A percentile compares a stretch with the other conserved stretches of the same genome.
phyloP scores from a whole-genome alignment of 208 protist genomes.

The Herpetomonas samuelpessoai region DNA sequence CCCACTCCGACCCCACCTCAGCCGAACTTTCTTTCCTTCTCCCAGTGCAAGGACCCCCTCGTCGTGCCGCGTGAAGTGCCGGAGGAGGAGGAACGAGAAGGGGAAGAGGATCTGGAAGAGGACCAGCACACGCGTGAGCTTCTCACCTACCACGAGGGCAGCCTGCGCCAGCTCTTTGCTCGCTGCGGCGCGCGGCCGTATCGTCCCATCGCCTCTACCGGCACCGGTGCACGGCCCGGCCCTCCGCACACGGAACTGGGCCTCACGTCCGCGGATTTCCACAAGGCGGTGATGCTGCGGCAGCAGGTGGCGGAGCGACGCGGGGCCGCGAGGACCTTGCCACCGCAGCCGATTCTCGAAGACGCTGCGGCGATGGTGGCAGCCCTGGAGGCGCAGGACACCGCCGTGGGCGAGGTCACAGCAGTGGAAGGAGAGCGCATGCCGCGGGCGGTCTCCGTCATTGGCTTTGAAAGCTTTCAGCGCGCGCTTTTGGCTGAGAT shows the following conservation, averaged over 20 bases:
- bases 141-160: neutral
- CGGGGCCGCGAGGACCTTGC: slow-evolving; percentile 21
- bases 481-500: neutral
- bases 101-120: neutral
- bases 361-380: slow-evolving; percentile 24
- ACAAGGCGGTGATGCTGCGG: too few species aligned
- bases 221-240: neutral
- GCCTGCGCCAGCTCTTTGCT: slow-evolving; percentile 3
- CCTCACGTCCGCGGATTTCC: too few species aligned
- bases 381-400: slow-evolving; percentile 1
- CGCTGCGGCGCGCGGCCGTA: slow-evolving; percentile 9
- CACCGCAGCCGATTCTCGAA: slow-evolving; percentile 32
- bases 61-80: neutral
- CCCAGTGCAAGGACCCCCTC: neutral
- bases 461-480: neutral
- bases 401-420: neutral
- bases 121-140: neutral
- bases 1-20: too few species aligned
- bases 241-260: neutral
- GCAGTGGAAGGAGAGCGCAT: neutral
- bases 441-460: neutral
- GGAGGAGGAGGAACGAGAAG: neutral
- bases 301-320: slow-evolving; percentile 17
- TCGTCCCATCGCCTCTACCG: neutral
- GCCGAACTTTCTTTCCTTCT: too few species aligned